Conservation (phyloP, 352 stramenopile genomes). For the Hyaloperonospora brassicae region DNA sequence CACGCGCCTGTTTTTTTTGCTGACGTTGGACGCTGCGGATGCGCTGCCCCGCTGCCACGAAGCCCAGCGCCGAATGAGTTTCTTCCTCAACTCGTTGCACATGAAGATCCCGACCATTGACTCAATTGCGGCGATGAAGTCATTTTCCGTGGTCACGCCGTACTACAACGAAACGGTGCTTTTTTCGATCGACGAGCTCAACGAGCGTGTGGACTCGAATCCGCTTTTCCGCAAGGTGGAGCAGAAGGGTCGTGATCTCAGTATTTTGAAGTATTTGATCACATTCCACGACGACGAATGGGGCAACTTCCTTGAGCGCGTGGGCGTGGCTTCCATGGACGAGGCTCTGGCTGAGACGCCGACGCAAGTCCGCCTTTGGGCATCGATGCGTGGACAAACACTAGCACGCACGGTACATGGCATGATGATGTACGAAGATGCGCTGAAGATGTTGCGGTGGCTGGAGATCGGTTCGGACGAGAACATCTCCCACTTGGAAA, state of each 20-base stretch:
- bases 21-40: slow-evolving; percentile 79
- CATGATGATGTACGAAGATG: slow-evolving; percentile 89
- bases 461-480: slow-evolving; percentile 82
- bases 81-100: slow-evolving; percentile 83
- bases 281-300: slow-evolving; percentile 85
- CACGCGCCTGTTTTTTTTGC: slow-evolving; percentile 74
- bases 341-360: slow-evolving; percentile 74
- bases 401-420: slow-evolving; percentile 80
- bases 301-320: slow-evolving; percentile 82
- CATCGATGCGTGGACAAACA: slow-evolving; percentile 81
- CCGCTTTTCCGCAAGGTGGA: slow-evolving; percentile 83
- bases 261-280: slow-evolving; percentile 85
- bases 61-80: slow-evolving; percentile 83
- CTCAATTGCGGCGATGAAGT: slow-evolving; percentile 82
- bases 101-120: slow-evolving; percentile 84
- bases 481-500: slow-evolving; percentile 77
- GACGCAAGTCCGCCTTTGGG: slow-evolving; percentile 80
- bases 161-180: slow-evolving; percentile 87
- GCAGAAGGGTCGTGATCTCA: slow-evolving; percentile 73
- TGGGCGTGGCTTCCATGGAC: slow-evolving; percentile 64
- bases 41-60: slow-evolving; percentile 76
- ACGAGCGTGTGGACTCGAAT: slow-evolving; percentile 73
- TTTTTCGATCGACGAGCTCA: slow-evolving; percentile 79
- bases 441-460: slow-evolving; percentile 84
- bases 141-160: slow-evolving; percentile 82